These are phyloP conservation scores for Aspergillus chevalieri DNA, from an alignment of 2,329 filamentous ascomycete species.

Conservation along the genomic window DNA sequence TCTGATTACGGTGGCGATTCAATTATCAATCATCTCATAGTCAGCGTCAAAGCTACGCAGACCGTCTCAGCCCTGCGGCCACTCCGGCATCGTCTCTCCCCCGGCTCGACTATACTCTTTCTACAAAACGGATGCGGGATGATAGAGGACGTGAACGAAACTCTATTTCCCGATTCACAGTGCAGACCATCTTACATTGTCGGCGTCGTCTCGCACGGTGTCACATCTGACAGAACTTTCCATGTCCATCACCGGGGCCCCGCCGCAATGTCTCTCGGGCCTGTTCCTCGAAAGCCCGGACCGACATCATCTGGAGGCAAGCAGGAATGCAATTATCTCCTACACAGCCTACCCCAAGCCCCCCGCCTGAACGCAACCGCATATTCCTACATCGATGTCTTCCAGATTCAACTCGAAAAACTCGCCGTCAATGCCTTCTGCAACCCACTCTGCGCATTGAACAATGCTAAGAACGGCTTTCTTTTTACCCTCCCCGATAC, in stretches of 20 bases:
- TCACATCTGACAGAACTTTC: conserved; percentile 43
- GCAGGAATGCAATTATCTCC: neutral
- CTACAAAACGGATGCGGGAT: conserved; percentile 71
- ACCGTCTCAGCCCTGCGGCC: conserved; percentile 56
- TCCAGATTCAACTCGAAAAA: conserved; percentile 15
- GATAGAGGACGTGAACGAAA: conserved; percentile 63
- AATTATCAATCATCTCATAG: conserved; percentile 62
- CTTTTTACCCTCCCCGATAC: conserved; percentile 10
- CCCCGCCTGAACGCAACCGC: conserved; percentile 3
- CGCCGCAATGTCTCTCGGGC: conserved; percentile 48
- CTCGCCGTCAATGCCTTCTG: conserved; percentile 14
- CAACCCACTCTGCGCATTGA: conserved; percentile 11
- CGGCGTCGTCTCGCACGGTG: conserved; percentile 55
- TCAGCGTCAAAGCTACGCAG: conserved; percentile 64
- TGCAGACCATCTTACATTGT: conserved; percentile 66
- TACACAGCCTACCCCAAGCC: conserved; percentile 4
- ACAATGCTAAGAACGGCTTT: conserved; percentile 7
- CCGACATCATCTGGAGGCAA: neutral
- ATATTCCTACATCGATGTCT: conserved; percentile 6
- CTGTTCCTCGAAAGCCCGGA: conserved; percentile 32
- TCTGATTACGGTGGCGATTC: neutral
- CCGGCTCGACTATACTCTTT: conserved; percentile 63
- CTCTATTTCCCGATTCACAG: conserved; percentile 58
- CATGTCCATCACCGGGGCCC: conserved; percentile 48
- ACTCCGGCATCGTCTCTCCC: conserved; percentile 56